Conservation (phyloP, 495 filamentous ascomycete species). For the Hypoxylon crocopeplum region DNA sequence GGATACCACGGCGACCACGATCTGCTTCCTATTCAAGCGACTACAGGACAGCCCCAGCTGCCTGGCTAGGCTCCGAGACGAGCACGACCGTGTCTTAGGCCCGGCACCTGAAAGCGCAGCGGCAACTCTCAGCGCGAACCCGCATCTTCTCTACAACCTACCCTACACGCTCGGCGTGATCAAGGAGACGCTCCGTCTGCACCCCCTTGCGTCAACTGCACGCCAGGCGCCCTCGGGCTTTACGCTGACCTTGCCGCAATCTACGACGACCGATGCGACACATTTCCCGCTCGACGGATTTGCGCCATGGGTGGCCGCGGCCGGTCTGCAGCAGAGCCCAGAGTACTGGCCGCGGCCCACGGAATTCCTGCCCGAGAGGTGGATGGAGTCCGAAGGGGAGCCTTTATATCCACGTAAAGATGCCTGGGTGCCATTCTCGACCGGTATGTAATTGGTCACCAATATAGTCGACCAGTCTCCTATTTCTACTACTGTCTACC, state of each 20-base stretch:
- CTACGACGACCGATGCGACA: not conserved
- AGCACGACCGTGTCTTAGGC: conserved; percentile 49
- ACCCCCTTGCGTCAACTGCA: conserved; percentile 38
- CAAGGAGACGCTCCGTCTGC: conserved; percentile 54
- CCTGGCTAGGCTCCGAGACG: conserved; percentile 43
- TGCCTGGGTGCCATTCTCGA: conserved; percentile 52
- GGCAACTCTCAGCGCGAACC: conserved; percentile 12
- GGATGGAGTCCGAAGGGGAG: conserved; percentile 28
- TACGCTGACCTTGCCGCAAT: not conserved
- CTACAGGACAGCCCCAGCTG: conserved; percentile 2
- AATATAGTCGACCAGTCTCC: too few relatives aligned
- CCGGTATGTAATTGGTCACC: conserved; percentile 27
- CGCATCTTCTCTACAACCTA: conserved; percentile 40
- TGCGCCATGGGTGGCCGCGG: not conserved
- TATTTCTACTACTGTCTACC: too few relatives aligned
- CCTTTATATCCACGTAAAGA: conserved; percentile 34
- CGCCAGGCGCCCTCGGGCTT: conserved; percentile 32
- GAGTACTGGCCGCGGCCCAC: conserved; percentile 35
- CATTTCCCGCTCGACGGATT: not conserved
- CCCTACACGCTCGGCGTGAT: conserved; percentile 52
- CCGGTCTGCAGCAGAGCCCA: not conserved
- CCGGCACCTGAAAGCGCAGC: conserved; percentile 1
- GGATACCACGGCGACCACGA: conserved; percentile 50
- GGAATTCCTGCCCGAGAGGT: conserved; percentile 50
- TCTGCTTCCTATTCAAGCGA: not conserved